These are phyloP conservation scores for Parietaria judaica DNA, from an alignment of 306 rosid genomes.

Conservation along the genomic window DNA sequence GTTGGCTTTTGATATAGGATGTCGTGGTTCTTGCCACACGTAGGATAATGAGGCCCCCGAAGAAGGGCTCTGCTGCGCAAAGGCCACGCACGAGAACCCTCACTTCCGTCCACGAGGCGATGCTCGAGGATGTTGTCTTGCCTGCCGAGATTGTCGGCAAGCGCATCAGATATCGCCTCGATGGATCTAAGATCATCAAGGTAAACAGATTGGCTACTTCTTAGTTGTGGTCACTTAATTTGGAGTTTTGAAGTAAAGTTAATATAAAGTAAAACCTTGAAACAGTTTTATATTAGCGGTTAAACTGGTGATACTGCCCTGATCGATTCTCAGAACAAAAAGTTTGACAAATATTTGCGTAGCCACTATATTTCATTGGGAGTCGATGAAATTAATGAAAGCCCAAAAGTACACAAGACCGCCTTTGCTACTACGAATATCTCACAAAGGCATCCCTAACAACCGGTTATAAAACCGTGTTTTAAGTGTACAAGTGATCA, in stretches of 20 bases:
- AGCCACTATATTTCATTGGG: too few species aligned
- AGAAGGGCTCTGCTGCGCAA: conserved; percentile 78
- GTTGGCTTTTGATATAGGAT: conserved; percentile 35
- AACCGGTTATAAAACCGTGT: too few species aligned
- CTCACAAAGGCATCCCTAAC: too few species aligned
- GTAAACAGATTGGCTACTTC: conserved; percentile 15
- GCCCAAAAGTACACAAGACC: too few species aligned
- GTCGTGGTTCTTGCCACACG: conserved; percentile 70
- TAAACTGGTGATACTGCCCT: too few species aligned
- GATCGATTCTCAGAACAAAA: too few species aligned
- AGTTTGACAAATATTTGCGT: too few species aligned
- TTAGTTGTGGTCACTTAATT: neutral
- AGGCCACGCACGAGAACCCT: conserved; percentile 86
- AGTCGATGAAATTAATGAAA: too few species aligned
- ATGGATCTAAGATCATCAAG: conserved; percentile 85
- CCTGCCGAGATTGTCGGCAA: conserved; percentile 97
- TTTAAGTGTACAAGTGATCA: too few species aligned
- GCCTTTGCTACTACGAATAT: too few species aligned
- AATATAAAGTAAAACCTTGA: too few species aligned
- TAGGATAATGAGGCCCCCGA: conserved; percentile 77
- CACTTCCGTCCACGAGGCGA: conserved; percentile 85
- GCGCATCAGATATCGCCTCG: conserved; percentile 57
- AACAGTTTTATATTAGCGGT: too few species aligned
- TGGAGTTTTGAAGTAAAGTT: neutral
- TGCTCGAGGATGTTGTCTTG: conserved; percentile 71